Evolutionary conservation across 2,329 filamentous ascomycete species (phyloP).

Genomic region (Cladosporium austrohemisphaericum): DNA sequence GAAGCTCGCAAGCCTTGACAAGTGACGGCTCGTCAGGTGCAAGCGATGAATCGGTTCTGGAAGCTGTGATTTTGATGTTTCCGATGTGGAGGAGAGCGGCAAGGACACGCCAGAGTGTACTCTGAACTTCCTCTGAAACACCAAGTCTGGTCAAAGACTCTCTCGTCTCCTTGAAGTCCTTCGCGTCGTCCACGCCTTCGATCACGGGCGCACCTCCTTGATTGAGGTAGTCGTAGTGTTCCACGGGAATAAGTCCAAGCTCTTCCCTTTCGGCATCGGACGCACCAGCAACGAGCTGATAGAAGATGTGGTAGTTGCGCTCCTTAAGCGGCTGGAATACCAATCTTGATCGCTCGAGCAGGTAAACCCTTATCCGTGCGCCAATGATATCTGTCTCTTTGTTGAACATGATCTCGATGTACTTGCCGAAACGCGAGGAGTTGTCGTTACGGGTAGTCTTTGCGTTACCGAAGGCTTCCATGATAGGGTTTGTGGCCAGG

Average conservation of each 20-base stretch:
- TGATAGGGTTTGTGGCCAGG: slow-evolving; percentile 95
- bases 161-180: slow-evolving; percentile 85
- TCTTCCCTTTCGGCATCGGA: slow-evolving; percentile 77
- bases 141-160: slow-evolving; percentile 85
- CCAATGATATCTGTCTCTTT: slow-evolving; percentile 93
- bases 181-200: slow-evolving; percentile 91
- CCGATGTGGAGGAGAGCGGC: slow-evolving; percentile 90
- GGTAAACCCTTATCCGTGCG: slow-evolving; percentile 92
- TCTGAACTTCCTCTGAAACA: slow-evolving; percentile 68
- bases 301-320: slow-evolving; percentile 98
- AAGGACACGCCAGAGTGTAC: slow-evolving; percentile 82
- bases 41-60: slow-evolving; percentile 81
- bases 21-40: slow-evolving; percentile 77
- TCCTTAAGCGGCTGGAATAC: slow-evolving; percentile 98
- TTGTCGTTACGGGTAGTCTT: slow-evolving; percentile 99
- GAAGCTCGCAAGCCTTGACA: slow-evolving; percentile 73
- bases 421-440: slow-evolving; percentile 97
- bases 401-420: slow-evolving; percentile 99
- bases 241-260: slow-evolving; percentile 72
- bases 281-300: slow-evolving; percentile 92
- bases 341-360: slow-evolving; percentile 89
- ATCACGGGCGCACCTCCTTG: slow-evolving; percentile 89
- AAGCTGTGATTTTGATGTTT: slow-evolving; percentile 92
- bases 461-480: slow-evolving; percentile 99
- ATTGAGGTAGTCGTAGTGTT: slow-evolving; percentile 94